Conservation (phyloP, 2,329 filamentous ascomycete genomes). For the Xylaria sp. region DNA sequence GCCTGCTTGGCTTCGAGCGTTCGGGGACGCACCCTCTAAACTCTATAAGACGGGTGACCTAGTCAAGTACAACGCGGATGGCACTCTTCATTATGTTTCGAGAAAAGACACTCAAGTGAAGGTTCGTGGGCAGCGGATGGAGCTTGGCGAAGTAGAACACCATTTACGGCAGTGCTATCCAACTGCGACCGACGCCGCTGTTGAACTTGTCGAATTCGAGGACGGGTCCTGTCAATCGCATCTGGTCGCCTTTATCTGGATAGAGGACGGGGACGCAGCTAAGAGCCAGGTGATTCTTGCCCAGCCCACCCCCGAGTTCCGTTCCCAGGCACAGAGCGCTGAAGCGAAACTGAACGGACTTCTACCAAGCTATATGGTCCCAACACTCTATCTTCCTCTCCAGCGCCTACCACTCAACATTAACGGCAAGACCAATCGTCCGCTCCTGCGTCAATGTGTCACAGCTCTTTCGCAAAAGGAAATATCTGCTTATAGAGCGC, state of each 20-base stretch:
- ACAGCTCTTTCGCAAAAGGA: not conserved
- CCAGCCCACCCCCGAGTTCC: conserved; percentile 9
- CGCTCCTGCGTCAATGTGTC: not conserved
- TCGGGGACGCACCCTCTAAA: not conserved
- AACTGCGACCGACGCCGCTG: conserved; percentile 1
- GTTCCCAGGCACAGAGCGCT: conserved; percentile 6
- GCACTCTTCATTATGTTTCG: conserved; percentile 4
- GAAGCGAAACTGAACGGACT: not conserved
- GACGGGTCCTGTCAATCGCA: not conserved
- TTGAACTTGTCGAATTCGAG: conserved; percentile 5
- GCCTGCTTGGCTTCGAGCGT: conserved; percentile 1
- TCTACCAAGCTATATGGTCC: conserved; percentile 27
- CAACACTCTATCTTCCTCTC: conserved; percentile 19
- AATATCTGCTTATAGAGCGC: not conserved
- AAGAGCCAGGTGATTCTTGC: not conserved
- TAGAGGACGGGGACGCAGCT: not conserved
- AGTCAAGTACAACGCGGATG: conserved; percentile 10
- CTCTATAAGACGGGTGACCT: conserved; percentile 29
- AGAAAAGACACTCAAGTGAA: conserved; percentile 26
- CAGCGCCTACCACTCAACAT: conserved; percentile 3
- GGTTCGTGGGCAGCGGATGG: conserved; percentile 18
- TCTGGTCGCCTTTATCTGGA: conserved; percentile 21
- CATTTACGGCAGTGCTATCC: conserved; percentile 8
- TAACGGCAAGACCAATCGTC: conserved; percentile 9
- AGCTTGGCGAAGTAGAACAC: conserved; percentile 24